Evolutionary conservation across 441 rosid species (phyloP), one percentile per base, ranked within the genome.

Genomic region (Sinapis alba): DNA sequence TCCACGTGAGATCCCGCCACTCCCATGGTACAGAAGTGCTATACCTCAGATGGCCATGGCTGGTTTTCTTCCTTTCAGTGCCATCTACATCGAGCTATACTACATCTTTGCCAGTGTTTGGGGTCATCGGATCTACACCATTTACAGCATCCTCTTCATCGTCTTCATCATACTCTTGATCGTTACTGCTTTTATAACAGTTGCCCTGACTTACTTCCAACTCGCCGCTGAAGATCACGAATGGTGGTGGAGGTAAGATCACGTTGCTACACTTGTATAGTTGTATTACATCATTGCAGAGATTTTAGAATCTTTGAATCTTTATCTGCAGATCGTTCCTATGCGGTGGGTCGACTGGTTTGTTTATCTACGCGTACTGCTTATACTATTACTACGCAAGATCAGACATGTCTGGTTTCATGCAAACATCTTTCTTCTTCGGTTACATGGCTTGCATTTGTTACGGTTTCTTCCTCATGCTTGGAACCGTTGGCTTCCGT

Each of bases 191-290:
- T 91, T 90, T 71, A 86, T 91, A 27, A 90, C 95, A 3, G 92
- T 91, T 79, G 97, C 97, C 16, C 79, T 91, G 84, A 88, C 97
- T 6, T 87, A 91, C 80, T 90, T 90, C 82, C 96, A 89, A 80
- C 96, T 91, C 7, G 97, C 96, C 21, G 96, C 96, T 15, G 97
- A 91, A 81, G 97, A 91, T 75, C 97, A 91, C 62, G 86, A 90
- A 79, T 88, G 97, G 93, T 91, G 97, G 97, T 91, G 97, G 97
- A 91, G 97, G 97, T 91, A 85, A 9, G 51, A n/a, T n/a, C 19
- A 45, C 51, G 51, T 45, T 45, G 9, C 51, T 45, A 7, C 51
- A 45, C 18, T 45, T 45, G 8, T 45, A n/a, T 45, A 45, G 6
- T 45, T 45, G 8, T 45, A n/a, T 45, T 45, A 15, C 51, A 45